Evolutionary conservation across 345 rosid genomes (phyloP), one percentile per base, ranked within the genome.

Genomic region (Firmiana major): DNA sequence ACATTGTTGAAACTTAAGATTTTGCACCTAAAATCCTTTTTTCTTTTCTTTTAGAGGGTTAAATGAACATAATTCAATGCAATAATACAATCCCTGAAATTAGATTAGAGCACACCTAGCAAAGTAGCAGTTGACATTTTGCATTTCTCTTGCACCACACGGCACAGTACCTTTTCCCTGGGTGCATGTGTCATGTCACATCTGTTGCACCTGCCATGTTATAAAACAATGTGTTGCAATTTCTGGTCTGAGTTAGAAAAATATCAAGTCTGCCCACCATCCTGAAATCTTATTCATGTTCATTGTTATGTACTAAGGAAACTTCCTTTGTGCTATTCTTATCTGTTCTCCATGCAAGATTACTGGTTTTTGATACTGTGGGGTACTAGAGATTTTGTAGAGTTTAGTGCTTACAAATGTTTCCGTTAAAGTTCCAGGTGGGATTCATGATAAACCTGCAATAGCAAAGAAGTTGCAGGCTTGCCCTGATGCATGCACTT

Each of bases 311-410:
- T 28, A 26, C n/a, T 5, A 60, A 12, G 10, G n/a, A 28, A 62
- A 62, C 40, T 48, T 26, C 67, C 26, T 26, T 28, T 75, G 60
- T 77, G 75, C 66, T 62, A 75, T 78, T 62, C 77, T 70, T 78
- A 70, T 19, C 74, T 82, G 63, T 69, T 75, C 55, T 38, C 55
- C 42, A 24, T 28, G 62, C 66, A 62, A 6, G 3, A n/a, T n/a
- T n/a, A n/a, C n/a, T n/a, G n/a, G 15, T 15, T 62, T 45, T 36
- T 71, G 60, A 71, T 66, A 70, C 42, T 69, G 77, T 71, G 70
- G 70, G 77, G 76, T 58, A 59, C 40, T 13, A 57, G 51, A 51
- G 82, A 76, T 60, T 69, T 46, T 45, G 73, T 7, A 68, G 73
- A 68, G 38, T 46, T 43, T 43, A 43, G 36, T 71, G 59, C 55